phyloP scores from a whole-genome alignment of 352 stramenopile species.

The Plasmopara muralis region DNA sequence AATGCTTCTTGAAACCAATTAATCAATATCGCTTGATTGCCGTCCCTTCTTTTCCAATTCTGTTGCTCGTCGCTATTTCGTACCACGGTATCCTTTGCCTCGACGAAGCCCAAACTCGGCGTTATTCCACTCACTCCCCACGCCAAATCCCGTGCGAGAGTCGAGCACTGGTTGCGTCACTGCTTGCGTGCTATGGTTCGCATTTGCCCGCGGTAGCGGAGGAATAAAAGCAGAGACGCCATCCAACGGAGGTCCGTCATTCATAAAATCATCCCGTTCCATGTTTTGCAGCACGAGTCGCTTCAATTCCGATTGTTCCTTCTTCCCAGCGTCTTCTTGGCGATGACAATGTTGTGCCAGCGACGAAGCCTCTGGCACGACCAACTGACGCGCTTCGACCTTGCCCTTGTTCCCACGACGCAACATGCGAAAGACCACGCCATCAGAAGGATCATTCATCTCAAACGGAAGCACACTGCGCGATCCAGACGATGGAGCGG shows the following conservation, averaged over 20 bases:
- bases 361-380: constrained; percentile 91
- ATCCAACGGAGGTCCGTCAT: constrained; percentile 20
- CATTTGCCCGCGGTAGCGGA: constrained; percentile 16
- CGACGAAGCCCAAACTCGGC: constrained; percentile 72
- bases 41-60: background rate
- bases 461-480: constrained; percentile 18
- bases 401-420: constrained; percentile 96
- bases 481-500: constrained; percentile 13
- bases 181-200: constrained; percentile 17
- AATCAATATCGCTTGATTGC: too few species aligned
- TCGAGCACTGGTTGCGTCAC: constrained; percentile 18
- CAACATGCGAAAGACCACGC: constrained; percentile 91
- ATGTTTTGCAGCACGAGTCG: constrained; percentile 82
- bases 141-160: constrained; percentile 46
- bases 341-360: constrained; percentile 87
- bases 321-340: constrained; percentile 81
- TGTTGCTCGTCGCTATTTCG: constrained; percentile 28
- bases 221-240: constrained; percentile 15
- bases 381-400: constrained; percentile 89
- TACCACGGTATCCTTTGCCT: constrained; percentile 55
- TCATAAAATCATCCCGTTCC: constrained; percentile 74
- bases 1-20: background rate
- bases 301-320: constrained; percentile 84
- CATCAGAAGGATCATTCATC: constrained; percentile 27
- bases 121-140: constrained; percentile 78